Evolutionary conservation across 306 rosid genomes (phyloP).

Genomic region (Hippophae gyantsensis): DNA sequence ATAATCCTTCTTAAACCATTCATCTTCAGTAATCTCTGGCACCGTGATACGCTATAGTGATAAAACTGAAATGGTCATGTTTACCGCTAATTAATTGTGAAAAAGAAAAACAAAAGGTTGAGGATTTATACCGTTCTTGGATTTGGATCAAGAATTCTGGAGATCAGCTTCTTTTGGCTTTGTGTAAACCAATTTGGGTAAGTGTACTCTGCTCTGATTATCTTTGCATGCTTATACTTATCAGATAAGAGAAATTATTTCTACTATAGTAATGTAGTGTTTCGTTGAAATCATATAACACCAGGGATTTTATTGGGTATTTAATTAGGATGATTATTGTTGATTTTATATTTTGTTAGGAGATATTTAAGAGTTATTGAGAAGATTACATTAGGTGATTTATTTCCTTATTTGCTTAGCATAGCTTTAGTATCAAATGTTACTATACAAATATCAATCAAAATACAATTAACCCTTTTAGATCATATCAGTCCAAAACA

Average conservation of each 20-base stretch:
- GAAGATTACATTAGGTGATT: no score
- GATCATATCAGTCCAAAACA: no score
- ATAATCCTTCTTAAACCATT: conserved; percentile 68
- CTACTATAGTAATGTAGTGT: conserved; percentile 3
- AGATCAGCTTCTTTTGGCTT: conserved; percentile 49
- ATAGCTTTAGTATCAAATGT: no score
- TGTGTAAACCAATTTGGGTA: conserved; percentile 59
- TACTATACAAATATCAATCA: no score
- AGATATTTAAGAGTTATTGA: no score
- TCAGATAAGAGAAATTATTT: conserved; percentile 17
- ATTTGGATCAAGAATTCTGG: conserved; percentile 49
- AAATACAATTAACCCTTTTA: no score
- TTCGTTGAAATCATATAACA: no score
- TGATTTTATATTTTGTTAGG: no score
- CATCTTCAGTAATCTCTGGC: conserved; percentile 45
- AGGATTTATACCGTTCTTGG: conserved; percentile 37
- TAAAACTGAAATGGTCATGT: conserved; percentile 1
- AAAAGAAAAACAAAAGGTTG: background rate
- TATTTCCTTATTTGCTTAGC: no score
- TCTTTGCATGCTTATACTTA: conserved; percentile 30
- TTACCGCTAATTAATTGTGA: background rate
- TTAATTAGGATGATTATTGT: no score
- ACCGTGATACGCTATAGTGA: conserved; percentile 46
- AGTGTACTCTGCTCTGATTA: conserved; percentile 49
- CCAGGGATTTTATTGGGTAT: no score